A percentile compares a stretch with the other conserved stretches of the same genome.
These are phyloP conservation scores for Zygoascus tannicola DNA, from an alignment of 805 yeast genomes.

Conservation along the genomic window DNA sequence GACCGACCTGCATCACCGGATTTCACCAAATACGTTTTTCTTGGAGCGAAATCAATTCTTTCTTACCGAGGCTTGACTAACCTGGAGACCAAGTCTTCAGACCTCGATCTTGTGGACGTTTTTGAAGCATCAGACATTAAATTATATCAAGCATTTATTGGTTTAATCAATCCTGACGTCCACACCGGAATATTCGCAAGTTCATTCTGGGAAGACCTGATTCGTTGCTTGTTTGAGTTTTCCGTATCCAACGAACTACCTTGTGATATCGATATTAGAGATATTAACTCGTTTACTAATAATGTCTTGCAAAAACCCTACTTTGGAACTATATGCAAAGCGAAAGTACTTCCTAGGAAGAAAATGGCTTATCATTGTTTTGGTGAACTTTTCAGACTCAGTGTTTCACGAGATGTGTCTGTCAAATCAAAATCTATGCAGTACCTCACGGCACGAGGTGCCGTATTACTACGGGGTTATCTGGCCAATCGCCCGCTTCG, in stretches of 20 bases:
- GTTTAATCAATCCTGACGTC: slow-evolving; percentile 3
- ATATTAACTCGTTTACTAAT: slow-evolving; percentile 30
- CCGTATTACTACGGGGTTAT: slow-evolving; percentile 53
- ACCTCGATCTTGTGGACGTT: slow-evolving; percentile 1
- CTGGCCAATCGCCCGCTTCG: slow-evolving; percentile 53
- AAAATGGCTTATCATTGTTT: slow-evolving; percentile 49
- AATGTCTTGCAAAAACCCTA: slow-evolving; percentile 38
- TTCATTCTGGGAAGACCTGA: slow-evolving; percentile 34
- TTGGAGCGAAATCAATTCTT: slow-evolving; percentile 22
- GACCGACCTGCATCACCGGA: slow-evolving; percentile 29
- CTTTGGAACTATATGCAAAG: slow-evolving; percentile 56
- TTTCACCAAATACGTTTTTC: slow-evolving; percentile 27
- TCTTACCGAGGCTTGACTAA: slow-evolving; percentile 8
- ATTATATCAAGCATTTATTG: slow-evolving; percentile 35
- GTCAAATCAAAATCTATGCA: slow-evolving; percentile 29
- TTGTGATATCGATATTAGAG: slow-evolving; percentile 18
- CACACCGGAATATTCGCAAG: slow-evolving; percentile 10
- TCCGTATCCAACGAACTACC: slow-evolving; percentile 39
- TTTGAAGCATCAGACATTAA: slow-evolving; percentile 39
- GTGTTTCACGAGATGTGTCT: slow-evolving; percentile 21
- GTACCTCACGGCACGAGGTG: slow-evolving; percentile 47
- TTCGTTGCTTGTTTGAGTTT: slow-evolving; percentile 47
- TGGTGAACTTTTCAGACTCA: slow-evolving; percentile 38
- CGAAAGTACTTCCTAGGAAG: slow-evolving; percentile 36
- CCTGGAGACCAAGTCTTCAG: slow-evolving; percentile 31